phyloP scores from a whole-genome alignment of 805 yeast species.

The Pichia heedii region DNA sequence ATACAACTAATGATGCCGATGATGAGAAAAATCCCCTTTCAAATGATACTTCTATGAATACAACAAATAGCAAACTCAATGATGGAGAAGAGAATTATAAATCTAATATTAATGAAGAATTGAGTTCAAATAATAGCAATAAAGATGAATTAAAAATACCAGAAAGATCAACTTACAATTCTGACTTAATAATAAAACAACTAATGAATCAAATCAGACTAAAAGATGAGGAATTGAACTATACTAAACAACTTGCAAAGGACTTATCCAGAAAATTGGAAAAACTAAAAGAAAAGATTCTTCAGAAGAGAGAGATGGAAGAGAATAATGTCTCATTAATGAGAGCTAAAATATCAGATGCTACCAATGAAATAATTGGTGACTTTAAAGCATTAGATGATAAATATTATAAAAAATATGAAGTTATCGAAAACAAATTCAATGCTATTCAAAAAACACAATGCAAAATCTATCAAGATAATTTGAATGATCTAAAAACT shows the following conservation, averaged over 20 bases:
- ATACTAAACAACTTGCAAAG: background rate
- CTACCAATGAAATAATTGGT: too few relatives aligned
- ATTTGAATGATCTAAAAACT: background rate
- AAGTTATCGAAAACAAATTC: background rate
- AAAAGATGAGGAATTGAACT: background rate
- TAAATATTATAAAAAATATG: too few relatives aligned
- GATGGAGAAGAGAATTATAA: background rate
- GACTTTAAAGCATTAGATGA: too few relatives aligned
- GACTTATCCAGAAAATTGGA: too few relatives aligned
- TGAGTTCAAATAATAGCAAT: too few relatives aligned
- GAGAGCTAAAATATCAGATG: too few relatives aligned
- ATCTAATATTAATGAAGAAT: background rate
- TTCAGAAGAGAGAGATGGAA: too few relatives aligned
- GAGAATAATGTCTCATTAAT: too few relatives aligned
- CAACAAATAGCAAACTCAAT: too few relatives aligned
- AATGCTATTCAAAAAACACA: constrained; percentile 2
- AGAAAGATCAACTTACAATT: background rate
- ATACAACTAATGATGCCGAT: constrained; percentile 2
- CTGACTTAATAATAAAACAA: background rate
- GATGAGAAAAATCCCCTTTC: constrained; percentile 1
- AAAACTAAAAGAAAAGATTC: too few relatives aligned
- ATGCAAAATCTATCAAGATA: constrained; percentile 1
- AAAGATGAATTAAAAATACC: background rate
- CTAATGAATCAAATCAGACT: background rate
- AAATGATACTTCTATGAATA: background rate